A percentile compares a stretch with the other conserved stretches of the same genome.
Conservation (phyloP, 1,139 yeast genomes). For the Yarrowia galli region DNA sequence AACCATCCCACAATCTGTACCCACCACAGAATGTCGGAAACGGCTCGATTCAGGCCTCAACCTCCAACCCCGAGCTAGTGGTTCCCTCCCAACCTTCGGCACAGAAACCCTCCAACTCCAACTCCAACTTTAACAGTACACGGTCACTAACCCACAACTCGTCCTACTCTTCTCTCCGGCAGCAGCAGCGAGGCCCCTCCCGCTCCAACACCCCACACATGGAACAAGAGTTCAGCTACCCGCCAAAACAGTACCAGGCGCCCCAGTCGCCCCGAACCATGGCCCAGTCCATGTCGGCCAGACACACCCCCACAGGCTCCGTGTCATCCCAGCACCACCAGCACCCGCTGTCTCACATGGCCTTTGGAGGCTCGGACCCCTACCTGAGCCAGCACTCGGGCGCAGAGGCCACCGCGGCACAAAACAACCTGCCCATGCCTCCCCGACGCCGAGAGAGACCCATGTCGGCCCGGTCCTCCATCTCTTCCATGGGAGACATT, state of each 20-base stretch:
- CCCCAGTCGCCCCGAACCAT: conserved; percentile 37
- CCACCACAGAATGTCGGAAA: not conserved
- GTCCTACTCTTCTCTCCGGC: conserved; percentile 34
- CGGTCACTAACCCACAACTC: conserved; percentile 37
- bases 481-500: conserved; percentile 40
- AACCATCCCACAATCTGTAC: not conserved
- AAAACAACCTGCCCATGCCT: conserved; percentile 36
- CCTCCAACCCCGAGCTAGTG: conserved; percentile 27
- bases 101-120: conserved; percentile 17
- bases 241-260: conserved; percentile 36
- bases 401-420: conserved; percentile 35
- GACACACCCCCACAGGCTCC: conserved; percentile 34
- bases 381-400: conserved; percentile 35
- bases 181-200: conserved; percentile 37
- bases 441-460: conserved; percentile 38
- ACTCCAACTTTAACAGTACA: conserved; percentile 35
- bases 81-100: conserved; percentile 17
- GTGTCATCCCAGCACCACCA: conserved; percentile 33
- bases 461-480: conserved; percentile 41
- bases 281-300: conserved; percentile 35
- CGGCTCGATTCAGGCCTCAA: not conserved
- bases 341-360: conserved; percentile 35
- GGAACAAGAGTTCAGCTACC: conserved; percentile 32
- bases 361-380: conserved; percentile 33
- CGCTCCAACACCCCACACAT: conserved; percentile 31